Base-by-base conservation (phyloP, 352 stramenopile species). In the Thraustotheca clavata region DNA sequence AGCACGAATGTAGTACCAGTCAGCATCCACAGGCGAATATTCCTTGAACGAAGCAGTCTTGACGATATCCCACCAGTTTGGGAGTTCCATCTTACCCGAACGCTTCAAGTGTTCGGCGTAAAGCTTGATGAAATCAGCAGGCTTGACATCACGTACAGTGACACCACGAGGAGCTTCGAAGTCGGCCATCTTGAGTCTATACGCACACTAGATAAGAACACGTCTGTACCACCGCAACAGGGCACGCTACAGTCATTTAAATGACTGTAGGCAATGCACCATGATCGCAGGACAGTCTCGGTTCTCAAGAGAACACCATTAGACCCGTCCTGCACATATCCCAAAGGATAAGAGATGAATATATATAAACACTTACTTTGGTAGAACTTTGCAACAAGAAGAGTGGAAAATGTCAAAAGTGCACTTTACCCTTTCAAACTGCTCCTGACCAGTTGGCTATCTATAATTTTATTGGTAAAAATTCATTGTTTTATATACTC, bases 1-100 rank as follows among this genome's bases (percentile, higher is more conserved):
- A 55, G 96, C 96, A 69, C 96, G 94, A 71, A 99, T 92, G 85
- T 98, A 99, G 83, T 99, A 99, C 96, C 96, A 99, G 83, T 99
- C 96, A 67, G 96, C 89, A 77, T 97, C 94, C 59, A 95, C 91
- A 35, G 96, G 96, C 49, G 96, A 95, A 71, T 98, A 91, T 79
- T 99, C 96, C 87, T 99, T 99, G 82, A 97, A 97, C 59, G 95
- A 86, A 55, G 79, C 94, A 40, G 96, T 99, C 89, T 99, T 99
- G 59, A 99, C 94, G 62, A 98, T 89, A 72, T 99, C 96, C 73
- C 89, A 94, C 96, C 96, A 99, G 36, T 94, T 93, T 59, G 96
- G 96, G 59, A 99, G 84, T 77, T 99, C 94, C 72, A 99, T 98
- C 80, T 98, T 98, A 73, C 97, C 96, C 41, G 93, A 98, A 73